Conservation (phyloP, 768 basidiomycete genomes). For the Leccinum subgranulosum region DNA sequence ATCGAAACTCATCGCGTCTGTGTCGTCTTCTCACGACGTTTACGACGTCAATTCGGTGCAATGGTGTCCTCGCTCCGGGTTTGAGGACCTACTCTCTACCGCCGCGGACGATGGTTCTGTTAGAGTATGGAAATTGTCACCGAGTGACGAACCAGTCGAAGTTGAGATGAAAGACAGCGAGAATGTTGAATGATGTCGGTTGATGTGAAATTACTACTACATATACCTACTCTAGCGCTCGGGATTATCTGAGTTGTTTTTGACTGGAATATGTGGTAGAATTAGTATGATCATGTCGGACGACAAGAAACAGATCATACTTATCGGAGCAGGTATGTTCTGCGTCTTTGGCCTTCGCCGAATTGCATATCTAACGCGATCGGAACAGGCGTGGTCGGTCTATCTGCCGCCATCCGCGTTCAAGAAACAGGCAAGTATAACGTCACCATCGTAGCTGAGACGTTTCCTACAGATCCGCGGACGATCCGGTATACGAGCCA, state of each 20-base stretch:
- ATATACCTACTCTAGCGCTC: neutral
- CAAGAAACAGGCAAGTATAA: slow-evolving; percentile 60
- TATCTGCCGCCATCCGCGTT: slow-evolving; percentile 70
- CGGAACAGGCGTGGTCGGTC: slow-evolving; percentile 65
- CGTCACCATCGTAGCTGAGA: slow-evolving; percentile 70
- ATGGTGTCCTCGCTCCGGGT: slow-evolving; percentile 75
- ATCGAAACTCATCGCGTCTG: slow-evolving; percentile 49
- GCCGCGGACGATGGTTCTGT: slow-evolving; percentile 84
- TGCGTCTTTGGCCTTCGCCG: neutral
- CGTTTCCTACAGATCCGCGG: slow-evolving; percentile 40
- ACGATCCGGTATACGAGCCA: slow-evolving; percentile 74
- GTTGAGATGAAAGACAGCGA: neutral
- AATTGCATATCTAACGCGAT: neutral
- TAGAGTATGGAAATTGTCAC: slow-evolving; percentile 67
- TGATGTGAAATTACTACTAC: neutral
- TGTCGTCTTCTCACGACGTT: slow-evolving; percentile 72
- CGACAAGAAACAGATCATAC: slow-evolving; percentile 29
- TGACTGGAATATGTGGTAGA: neutral
- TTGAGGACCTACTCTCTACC: slow-evolving; percentile 68
- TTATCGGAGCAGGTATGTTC: slow-evolving; percentile 40
- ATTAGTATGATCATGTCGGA: slow-evolving; percentile 10
- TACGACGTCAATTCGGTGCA: slow-evolving; percentile 81
- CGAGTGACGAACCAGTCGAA: neutral
- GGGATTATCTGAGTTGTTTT: neutral
- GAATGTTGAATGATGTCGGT: neutral